These are phyloP conservation scores for Cardamine occulta DNA, from an alignment of 345 rosid genomes.

Conservation along the genomic window DNA sequence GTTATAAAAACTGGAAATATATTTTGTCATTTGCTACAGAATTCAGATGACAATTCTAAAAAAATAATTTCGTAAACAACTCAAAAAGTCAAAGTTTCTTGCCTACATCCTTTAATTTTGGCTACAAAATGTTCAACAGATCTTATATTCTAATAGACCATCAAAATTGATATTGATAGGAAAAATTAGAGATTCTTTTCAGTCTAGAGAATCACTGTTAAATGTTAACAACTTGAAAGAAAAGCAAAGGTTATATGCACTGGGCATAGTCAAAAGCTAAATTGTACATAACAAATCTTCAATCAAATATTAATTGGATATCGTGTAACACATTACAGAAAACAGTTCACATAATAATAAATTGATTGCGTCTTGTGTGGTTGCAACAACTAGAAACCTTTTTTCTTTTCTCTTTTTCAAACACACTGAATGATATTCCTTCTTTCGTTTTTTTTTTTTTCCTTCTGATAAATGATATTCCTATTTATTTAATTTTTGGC, in stretches of 20 bases:
- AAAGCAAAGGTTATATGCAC: conserved; percentile 31
- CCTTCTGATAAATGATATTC: neutral
- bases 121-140: neutral
- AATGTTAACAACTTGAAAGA: conserved; percentile 26
- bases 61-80: neutral
- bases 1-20: neutral
- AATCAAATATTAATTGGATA: conserved; percentile 31
- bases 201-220: neutral
- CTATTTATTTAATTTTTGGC: neutral
- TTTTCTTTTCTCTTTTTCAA: conserved; percentile 30
- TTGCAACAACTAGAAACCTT: conserved; percentile 36
- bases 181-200: neutral
- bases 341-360: conserved; percentile 31
- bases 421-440: conserved; percentile 29
- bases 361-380: conserved; percentile 37
- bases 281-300: conserved; percentile 34
- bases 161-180: neutral
- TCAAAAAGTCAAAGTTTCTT: neutral
- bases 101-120: conserved; percentile 1
- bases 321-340: conserved; percentile 31
- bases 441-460: neutral
- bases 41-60: neutral
- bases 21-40: neutral
- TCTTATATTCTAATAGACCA: neutral
- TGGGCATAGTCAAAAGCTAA: conserved; percentile 32